phyloP scores from a whole-genome alignment of 306 rosid species.

The Pachyrhizus erosus region DNA sequence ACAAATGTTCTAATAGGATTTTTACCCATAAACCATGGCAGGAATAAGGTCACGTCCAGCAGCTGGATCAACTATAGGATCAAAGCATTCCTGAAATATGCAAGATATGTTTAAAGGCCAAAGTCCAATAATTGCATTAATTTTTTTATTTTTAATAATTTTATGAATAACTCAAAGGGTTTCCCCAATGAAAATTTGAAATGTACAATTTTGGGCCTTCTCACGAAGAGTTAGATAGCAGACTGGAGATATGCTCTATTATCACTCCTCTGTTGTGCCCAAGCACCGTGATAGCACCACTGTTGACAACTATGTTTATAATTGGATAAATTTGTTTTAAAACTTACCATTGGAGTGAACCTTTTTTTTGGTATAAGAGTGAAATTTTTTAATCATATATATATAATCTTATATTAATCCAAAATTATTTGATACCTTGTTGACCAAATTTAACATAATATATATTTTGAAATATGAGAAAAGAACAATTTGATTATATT shows the following conservation, averaged over 20 bases:
- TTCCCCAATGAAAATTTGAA: constrained; percentile 11
- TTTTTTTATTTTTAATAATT: not conserved
- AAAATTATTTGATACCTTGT: not conserved
- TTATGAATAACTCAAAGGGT: constrained; percentile 7
- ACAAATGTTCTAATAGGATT: constrained; percentile 32
- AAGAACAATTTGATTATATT: not conserved
- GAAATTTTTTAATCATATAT: not conserved
- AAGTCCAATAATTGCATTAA: constrained; percentile 1
- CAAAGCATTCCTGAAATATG: constrained; percentile 88
- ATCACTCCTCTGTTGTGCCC: not conserved
- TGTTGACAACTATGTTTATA: not conserved
- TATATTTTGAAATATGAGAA: not conserved
- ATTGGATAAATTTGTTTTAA: not conserved
- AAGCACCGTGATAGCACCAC: not conserved
- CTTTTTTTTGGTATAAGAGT: not conserved
- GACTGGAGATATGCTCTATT: not conserved
- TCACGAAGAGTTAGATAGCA: not conserved
- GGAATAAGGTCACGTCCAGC: constrained; percentile 97
- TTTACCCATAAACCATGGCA: constrained; percentile 96
- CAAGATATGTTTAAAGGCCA: constrained; percentile 26
- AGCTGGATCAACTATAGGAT: constrained; percentile 80
- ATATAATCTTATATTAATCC: not conserved
- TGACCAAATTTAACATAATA: not conserved
- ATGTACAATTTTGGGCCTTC: not conserved
- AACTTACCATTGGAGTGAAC: not conserved